Conservation (phyloP, 306 rosid species). For the Medicago lupulina region DNA sequence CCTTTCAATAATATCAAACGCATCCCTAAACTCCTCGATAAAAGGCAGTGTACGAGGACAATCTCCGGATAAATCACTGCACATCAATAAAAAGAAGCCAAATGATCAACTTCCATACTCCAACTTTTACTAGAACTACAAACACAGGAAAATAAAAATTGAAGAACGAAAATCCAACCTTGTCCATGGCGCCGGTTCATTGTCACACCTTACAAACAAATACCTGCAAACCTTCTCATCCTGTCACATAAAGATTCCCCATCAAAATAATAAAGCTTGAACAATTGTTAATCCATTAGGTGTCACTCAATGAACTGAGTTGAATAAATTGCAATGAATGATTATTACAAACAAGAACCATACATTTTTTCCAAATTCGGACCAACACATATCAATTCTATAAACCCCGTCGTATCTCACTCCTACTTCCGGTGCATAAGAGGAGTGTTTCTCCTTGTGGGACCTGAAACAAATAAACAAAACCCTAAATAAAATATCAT, state of each 20-base stretch:
- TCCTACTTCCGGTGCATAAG: constrained; percentile 77
- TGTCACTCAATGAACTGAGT: background rate
- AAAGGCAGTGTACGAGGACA: constrained; percentile 62
- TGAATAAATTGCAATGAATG: background rate
- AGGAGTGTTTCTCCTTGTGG: constrained; percentile 62
- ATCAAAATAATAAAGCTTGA: background rate
- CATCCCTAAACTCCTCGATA: constrained; percentile 58
- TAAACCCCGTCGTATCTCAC: constrained; percentile 85
- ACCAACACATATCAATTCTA: constrained; percentile 87
- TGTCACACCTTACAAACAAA: constrained; percentile 79
- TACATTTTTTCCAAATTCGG: constrained; percentile 64
- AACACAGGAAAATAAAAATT: background rate
- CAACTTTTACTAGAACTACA: background rate
- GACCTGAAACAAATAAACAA: constrained; percentile 49
- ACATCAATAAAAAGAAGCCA: constrained; percentile 17
- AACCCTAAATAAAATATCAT: background rate
- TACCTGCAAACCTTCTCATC: constrained; percentile 74
- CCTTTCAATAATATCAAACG: constrained; percentile 57
- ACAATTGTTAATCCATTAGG: background rate
- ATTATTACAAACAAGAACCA: background rate
- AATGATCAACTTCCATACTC: background rate
- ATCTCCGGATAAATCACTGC: constrained; percentile 71
- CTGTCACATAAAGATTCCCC: constrained; percentile 42
- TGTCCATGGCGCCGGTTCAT: constrained; percentile 86
- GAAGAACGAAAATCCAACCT: constrained; percentile 39